A percentile compares a stretch with the other conserved stretches of the same genome.
These are phyloP conservation scores for Salinomyces thailandicus DNA, from an alignment of 2,329 filamentous ascomycete genomes.

Conservation along the genomic window DNA sequence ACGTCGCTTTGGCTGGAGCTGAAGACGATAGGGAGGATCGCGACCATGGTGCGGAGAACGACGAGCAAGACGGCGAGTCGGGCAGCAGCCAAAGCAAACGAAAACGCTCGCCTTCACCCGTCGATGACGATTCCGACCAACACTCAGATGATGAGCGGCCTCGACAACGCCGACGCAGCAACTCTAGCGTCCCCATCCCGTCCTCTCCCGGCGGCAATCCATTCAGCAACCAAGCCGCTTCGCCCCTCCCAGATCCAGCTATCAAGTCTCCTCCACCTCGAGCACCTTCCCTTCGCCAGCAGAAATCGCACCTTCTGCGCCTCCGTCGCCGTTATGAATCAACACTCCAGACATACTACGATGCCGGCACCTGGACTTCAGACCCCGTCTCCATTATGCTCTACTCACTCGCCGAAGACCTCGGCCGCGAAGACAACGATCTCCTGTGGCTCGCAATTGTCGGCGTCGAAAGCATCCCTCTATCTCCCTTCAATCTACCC, in stretches of 20 bases:
- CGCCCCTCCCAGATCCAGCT: conserved; percentile 26
- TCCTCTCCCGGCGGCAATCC: conserved; percentile 47
- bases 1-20: conserved; percentile 47
- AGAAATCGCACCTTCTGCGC: conserved; percentile 63
- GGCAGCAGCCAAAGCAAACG: conserved; percentile 36
- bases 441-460: conserved; percentile 91
- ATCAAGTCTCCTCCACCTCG: conserved; percentile 48
- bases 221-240: conserved; percentile 30
- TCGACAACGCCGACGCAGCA: conserved; percentile 71
- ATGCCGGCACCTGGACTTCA: conserved; percentile 77
- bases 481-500: conserved; percentile 48
- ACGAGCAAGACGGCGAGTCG: conserved; percentile 40
- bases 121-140: conserved; percentile 54
- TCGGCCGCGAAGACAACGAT: conserved; percentile 94
- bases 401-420: conserved; percentile 87
- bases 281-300: conserved; percentile 57
- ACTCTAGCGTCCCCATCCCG: conserved; percentile 62
- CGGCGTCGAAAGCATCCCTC: conserved; percentile 84
- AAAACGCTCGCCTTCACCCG: conserved; percentile 66
- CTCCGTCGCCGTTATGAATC: conserved; percentile 68
- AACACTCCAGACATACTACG: conserved; percentile 72
- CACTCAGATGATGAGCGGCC: conserved; percentile 62
- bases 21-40: conserved; percentile 47
- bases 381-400: conserved; percentile 91
- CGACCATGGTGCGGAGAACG: conserved; percentile 46